phyloP scores from a whole-genome alignment of 306 rosid species.

The Lupinus albus region DNA sequence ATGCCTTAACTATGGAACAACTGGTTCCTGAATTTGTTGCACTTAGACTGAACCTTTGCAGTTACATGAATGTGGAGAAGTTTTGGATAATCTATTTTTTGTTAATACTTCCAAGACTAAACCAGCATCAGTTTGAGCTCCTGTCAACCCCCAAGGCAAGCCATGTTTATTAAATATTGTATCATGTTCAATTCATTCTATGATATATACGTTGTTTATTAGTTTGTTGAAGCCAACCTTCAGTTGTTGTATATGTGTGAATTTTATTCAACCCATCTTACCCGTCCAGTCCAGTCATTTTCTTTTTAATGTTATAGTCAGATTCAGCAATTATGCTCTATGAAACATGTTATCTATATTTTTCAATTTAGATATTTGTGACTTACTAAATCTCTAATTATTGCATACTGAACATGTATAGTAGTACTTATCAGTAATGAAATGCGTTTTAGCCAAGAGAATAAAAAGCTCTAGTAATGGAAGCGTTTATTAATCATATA shows the following conservation, averaged over 20 bases:
- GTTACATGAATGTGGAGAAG: constrained; percentile 65
- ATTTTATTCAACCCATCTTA: constrained; percentile 15
- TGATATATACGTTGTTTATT: constrained; percentile 4
- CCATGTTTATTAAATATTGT: constrained; percentile 30
- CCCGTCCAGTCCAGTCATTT: constrained; percentile 14
- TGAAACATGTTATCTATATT: constrained; percentile 12
- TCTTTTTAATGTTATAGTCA: neutral
- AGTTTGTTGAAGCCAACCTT: constrained; percentile 5
- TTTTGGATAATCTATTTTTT: constrained; percentile 93
- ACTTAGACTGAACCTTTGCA: constrained; percentile 61
- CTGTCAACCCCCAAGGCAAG: constrained; percentile 78
- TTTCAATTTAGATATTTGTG: constrained; percentile 8
- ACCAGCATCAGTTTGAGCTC: constrained; percentile 60
- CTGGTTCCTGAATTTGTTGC: constrained; percentile 65
- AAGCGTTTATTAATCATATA: neutral
- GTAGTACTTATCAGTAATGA: neutral
- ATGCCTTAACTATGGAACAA: constrained; percentile 64
- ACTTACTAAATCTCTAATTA: neutral
- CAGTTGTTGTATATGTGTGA: constrained; percentile 17
- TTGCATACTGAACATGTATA: constrained; percentile 18
- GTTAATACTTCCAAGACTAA: constrained; percentile 73
- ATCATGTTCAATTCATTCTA: constrained; percentile 15
- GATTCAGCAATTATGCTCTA: constrained; percentile 7
- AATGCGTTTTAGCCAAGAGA: constrained; percentile 1
- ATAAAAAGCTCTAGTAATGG: neutral